Evolutionary conservation across 2,329 filamentous ascomycete genomes (phyloP).

Genomic region (Fusarium tuaranense): DNA sequence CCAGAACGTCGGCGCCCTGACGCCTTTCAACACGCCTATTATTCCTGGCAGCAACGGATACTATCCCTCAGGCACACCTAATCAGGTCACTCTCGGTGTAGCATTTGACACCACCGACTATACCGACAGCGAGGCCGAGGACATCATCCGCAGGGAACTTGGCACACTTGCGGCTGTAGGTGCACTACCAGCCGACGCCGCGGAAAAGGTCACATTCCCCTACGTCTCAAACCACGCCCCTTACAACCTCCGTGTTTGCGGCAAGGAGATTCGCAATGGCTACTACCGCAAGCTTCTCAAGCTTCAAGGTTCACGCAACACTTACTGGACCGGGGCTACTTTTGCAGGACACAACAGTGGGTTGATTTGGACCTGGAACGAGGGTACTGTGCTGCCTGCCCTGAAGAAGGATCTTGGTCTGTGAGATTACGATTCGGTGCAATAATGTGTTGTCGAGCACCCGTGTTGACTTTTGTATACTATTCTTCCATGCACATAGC

Average conservation of each 20-base stretch:
- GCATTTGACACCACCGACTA: slow-evolving; percentile 16
- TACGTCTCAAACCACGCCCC: slow-evolving; percentile 22
- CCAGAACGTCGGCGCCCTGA: slow-evolving; percentile 25
- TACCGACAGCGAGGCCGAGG: slow-evolving; percentile 3
- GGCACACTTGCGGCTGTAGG: slow-evolving; percentile 6
- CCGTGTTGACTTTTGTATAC: neutral
- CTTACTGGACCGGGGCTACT: slow-evolving; percentile 36
- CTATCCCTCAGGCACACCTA: neutral
- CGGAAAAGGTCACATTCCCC: slow-evolving; percentile 14
- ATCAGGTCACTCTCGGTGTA: slow-evolving; percentile 10
- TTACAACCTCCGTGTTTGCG: slow-evolving; percentile 22
- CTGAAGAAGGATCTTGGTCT: slow-evolving; percentile 33
- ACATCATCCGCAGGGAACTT: slow-evolving; percentile 20
- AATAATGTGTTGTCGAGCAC: too few species aligned
- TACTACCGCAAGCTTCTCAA: slow-evolving; percentile 27
- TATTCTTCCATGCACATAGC: neutral
- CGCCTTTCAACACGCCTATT: neutral
- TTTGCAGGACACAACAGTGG: slow-evolving; percentile 39
- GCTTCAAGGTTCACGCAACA: slow-evolving; percentile 26
- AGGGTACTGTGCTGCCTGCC: slow-evolving; percentile 24
- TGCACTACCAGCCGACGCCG: neutral
- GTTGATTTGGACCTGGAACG: slow-evolving; percentile 37
- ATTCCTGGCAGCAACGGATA: slow-evolving; percentile 24
- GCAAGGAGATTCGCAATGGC: neutral
- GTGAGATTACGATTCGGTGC: neutral